Evolutionary conservation across 495 filamentous ascomycete genomes (phyloP).

Genomic region (Paragyromitra xinjiangensis): DNA sequence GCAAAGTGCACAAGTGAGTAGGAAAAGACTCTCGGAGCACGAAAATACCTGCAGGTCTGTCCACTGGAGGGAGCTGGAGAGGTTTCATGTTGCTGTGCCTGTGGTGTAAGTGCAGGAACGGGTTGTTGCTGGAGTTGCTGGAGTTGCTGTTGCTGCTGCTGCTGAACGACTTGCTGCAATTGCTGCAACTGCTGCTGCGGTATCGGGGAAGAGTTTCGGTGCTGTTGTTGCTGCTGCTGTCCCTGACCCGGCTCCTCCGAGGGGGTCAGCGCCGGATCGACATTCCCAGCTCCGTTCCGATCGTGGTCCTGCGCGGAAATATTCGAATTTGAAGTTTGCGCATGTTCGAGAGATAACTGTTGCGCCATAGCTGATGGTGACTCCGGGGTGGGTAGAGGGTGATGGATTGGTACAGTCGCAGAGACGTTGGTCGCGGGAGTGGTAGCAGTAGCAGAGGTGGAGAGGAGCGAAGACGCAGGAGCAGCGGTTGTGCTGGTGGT

Average conservation of each 20-base stretch:
- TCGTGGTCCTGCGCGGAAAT: slow-evolving; percentile 54
- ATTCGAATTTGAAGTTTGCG: slow-evolving; percentile 36
- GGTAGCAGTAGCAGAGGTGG: slow-evolving; percentile 58
- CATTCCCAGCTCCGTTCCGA: slow-evolving; percentile 46
- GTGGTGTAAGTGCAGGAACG: slow-evolving; percentile 15
- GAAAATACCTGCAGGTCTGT: slow-evolving; percentile 51
- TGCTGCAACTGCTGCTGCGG: slow-evolving; percentile 54
- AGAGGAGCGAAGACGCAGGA: slow-evolving; percentile 57
- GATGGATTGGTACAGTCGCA: slow-evolving; percentile 11
- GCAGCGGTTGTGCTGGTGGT: slow-evolving; percentile 61
- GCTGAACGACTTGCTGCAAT: slow-evolving; percentile 47
- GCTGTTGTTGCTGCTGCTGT: slow-evolving; percentile 35
- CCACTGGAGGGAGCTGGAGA: slow-evolving; percentile 43
- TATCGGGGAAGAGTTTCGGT: slow-evolving; percentile 36
- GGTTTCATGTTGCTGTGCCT: slow-evolving; percentile 35
- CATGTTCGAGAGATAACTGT: slow-evolving; percentile 40
- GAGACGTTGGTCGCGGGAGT: slow-evolving; percentile 21
- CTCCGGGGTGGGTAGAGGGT: background rate
- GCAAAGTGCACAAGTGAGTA: slow-evolving; percentile 11
- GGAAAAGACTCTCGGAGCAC: slow-evolving; percentile 5
- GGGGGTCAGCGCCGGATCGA: slow-evolving; percentile 36
- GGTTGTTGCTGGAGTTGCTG: slow-evolving; percentile 11
- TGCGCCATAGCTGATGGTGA: slow-evolving; percentile 48
- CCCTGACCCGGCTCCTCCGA: slow-evolving; percentile 39
- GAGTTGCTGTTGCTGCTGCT: slow-evolving; percentile 38